phyloP scores from a whole-genome alignment of 1,284 basidiomycete genomes.

The Erythrobasidium hasegawianum region DNA sequence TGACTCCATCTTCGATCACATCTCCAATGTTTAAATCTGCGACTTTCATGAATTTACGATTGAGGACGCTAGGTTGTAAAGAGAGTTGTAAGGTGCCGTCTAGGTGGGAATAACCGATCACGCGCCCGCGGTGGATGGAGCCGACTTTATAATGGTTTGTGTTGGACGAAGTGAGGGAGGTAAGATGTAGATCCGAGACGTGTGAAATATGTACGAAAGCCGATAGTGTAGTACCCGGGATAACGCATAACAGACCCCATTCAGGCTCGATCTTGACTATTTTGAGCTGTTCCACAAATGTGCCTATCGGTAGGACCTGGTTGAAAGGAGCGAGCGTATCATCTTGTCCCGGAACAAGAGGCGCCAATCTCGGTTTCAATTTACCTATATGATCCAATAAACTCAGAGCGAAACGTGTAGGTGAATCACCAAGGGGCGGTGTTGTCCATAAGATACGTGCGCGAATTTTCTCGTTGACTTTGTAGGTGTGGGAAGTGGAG shows the following conservation, averaged over 20 bases:
- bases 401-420: slow-evolving; percentile 70
- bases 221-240: slow-evolving; percentile 55
- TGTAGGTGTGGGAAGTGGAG: slow-evolving; percentile 52
- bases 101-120: slow-evolving; percentile 79
- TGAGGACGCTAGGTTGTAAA: slow-evolving; percentile 74
- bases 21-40: slow-evolving; percentile 79
- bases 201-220: slow-evolving; percentile 92
- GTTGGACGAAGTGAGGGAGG: slow-evolving; percentile 59
- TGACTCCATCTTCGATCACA: slow-evolving; percentile 63
- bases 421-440: slow-evolving; percentile 58
- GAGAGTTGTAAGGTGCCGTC: slow-evolving; percentile 89
- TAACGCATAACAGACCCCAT: slow-evolving; percentile 70
- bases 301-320: slow-evolving; percentile 68
- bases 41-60: slow-evolving; percentile 82
- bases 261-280: slow-evolving; percentile 72
- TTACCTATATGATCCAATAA: slow-evolving; percentile 68
- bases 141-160: slow-evolving; percentile 75
- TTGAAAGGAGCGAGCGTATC: slow-evolving; percentile 50
- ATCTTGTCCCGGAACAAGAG: slow-evolving; percentile 31
- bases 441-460: slow-evolving; percentile 78
- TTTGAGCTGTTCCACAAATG: slow-evolving; percentile 65
- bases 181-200: slow-evolving; percentile 82
- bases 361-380: slow-evolving; percentile 48
- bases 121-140: slow-evolving; percentile 77
- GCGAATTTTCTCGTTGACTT: slow-evolving; percentile 81